Evolutionary conservation across 1,284 basidiomycete species (phyloP).

Genomic region (Trichosporon ovoides): DNA sequence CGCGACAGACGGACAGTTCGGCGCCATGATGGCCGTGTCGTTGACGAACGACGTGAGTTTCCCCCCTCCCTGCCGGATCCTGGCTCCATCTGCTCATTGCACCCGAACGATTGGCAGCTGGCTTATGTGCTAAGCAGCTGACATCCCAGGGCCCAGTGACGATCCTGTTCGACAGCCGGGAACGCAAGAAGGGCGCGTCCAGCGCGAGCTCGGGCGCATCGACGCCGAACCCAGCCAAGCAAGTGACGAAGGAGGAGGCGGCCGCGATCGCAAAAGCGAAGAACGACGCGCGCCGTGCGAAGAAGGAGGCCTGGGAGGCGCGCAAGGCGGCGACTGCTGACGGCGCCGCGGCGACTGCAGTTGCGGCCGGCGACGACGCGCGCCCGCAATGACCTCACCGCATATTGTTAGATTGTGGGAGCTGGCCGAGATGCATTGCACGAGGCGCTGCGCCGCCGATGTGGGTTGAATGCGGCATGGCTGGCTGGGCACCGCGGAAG

Average conservation of each 20-base stretch:
- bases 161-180: slow-evolving; percentile 61
- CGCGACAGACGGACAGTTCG: slow-evolving; percentile 61
- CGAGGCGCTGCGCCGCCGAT: neutral
- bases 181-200: slow-evolving; percentile 10
- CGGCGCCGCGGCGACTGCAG: neutral
- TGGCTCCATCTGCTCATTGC: too few relatives aligned
- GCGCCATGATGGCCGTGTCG: slow-evolving; percentile 86
- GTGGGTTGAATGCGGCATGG: neutral
- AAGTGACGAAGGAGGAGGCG: slow-evolving; percentile 11
- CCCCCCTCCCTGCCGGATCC: too few relatives aligned
- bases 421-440: neutral
- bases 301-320: slow-evolving; percentile 17
- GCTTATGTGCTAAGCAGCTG: too few relatives aligned
- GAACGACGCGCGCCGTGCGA: slow-evolving; percentile 14
- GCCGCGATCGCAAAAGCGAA: slow-evolving; percentile 15
- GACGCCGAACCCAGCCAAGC: slow-evolving; percentile 10
- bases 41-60: slow-evolving; percentile 73
- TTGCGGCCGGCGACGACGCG: neutral
- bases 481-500: too few relatives aligned
- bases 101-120: too few relatives aligned
- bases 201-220: slow-evolving; percentile 5
- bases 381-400: neutral
- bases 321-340: slow-evolving; percentile 7
- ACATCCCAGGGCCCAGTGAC: slow-evolving; percentile 67
- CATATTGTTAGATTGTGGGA: neutral